Conservation (phyloP, 2,329 filamentous ascomycete genomes). For the Drechslera avenae region DNA sequence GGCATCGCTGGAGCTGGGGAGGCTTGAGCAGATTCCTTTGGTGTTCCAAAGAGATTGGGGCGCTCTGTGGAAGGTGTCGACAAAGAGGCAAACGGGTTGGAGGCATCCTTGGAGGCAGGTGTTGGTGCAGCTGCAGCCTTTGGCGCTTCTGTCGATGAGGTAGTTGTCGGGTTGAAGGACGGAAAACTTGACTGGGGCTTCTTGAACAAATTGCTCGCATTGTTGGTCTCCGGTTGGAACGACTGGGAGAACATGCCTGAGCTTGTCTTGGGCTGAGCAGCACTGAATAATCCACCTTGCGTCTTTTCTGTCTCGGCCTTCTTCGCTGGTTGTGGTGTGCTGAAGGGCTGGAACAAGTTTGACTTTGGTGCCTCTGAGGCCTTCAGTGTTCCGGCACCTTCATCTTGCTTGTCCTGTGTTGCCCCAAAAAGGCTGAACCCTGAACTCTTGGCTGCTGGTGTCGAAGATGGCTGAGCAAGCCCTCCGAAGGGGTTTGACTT, state of each 20-base stretch:
- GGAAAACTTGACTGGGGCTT: constrained; percentile 17
- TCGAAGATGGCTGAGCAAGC: constrained; percentile 19
- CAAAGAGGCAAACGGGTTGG: constrained; percentile 25
- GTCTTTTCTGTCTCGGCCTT: constrained; percentile 19
- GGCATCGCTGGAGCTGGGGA: constrained; percentile 19
- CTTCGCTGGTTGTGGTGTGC: constrained; percentile 31
- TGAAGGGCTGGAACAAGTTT: constrained; percentile 29
- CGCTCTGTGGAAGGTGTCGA: constrained; percentile 18
- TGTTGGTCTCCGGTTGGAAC: constrained; percentile 20
- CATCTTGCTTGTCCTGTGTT: constrained; percentile 17
- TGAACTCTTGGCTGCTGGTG: constrained; percentile 14
- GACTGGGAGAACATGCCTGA: constrained; percentile 27
- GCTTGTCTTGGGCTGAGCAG: constrained; percentile 28
- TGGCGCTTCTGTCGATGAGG: constrained; percentile 9
- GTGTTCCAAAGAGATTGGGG: constrained; percentile 21
- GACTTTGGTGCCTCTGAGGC: constrained; percentile 22
- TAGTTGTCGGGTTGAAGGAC: constrained; percentile 11
- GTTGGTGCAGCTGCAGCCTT: constrained; percentile 14
- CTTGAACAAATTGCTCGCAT: constrained; percentile 15
- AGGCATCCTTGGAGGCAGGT: constrained; percentile 10
- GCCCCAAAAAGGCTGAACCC: constrained; percentile 24
- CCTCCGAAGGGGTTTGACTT: constrained; percentile 29
- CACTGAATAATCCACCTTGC: constrained; percentile 22
- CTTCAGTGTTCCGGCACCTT: constrained; percentile 9
- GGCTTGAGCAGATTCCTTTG: constrained; percentile 19